These are phyloP conservation scores for Podaxis mareebaensis DNA, from an alignment of 768 basidiomycete species.

Conservation along the genomic window DNA sequence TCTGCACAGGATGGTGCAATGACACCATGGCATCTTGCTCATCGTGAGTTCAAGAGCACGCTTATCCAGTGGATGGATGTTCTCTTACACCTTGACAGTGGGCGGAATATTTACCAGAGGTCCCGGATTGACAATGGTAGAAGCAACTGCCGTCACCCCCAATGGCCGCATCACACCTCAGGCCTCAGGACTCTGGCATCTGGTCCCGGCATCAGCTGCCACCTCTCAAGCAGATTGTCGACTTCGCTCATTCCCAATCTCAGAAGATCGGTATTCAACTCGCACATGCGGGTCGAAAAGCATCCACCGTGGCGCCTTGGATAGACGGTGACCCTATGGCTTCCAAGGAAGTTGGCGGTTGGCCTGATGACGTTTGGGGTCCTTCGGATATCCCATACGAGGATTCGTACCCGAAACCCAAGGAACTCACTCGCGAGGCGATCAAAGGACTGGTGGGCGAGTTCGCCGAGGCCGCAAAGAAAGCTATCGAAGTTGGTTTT, in stretches of 20 bases:
- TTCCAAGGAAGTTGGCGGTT: constrained; percentile 41
- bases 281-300: constrained; percentile 75
- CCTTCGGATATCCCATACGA: constrained; percentile 53
- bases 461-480: constrained; percentile 49
- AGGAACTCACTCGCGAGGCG: constrained; percentile 54
- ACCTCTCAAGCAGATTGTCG: constrained; percentile 28
- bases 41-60: constrained; percentile 45
- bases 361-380: constrained; percentile 53
- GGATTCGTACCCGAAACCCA: constrained; percentile 48
- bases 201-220: constrained; percentile 52
- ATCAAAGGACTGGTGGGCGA: constrained; percentile 58
- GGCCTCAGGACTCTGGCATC: constrained; percentile 60
- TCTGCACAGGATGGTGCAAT: constrained; percentile 52
- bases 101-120: constrained; percentile 50
- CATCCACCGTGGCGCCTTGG: constrained; percentile 64
- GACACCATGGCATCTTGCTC: constrained; percentile 58
- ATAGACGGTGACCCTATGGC: constrained; percentile 33
- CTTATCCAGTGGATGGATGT: constrained; percentile 10
- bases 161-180: constrained; percentile 63
- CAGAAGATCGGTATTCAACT: constrained; percentile 75
- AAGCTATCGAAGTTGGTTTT: constrained; percentile 58
- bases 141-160: constrained; percentile 59
- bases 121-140: constrained; percentile 58
- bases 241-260: constrained; percentile 71
- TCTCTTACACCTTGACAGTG: constrained; percentile 29